phyloP scores from a whole-genome alignment of 805 yeast genomes.

The Sugiyamaella smithiae region DNA sequence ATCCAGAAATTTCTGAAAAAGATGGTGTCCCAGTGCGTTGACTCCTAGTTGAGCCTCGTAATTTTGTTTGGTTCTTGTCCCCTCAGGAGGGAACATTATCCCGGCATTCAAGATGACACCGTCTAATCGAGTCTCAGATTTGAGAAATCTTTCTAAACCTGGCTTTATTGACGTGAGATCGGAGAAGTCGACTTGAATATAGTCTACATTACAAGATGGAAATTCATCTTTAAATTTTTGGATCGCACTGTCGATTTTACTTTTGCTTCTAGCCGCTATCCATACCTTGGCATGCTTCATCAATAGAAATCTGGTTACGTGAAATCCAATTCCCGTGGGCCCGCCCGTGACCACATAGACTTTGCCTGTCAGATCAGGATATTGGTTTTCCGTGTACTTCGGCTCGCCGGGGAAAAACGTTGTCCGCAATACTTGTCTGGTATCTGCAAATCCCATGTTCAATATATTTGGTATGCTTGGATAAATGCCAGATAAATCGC shows the following conservation, averaged over 20 bases:
- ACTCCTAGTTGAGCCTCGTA: constrained; percentile 47
- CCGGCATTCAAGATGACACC: constrained; percentile 46
- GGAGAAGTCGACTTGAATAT: constrained; percentile 24
- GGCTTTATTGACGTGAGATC: constrained; percentile 44
- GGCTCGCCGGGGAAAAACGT: constrained; percentile 24
- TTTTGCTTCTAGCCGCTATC: constrained; percentile 37
- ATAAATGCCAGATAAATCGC: no score
- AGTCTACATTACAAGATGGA: constrained; percentile 21
- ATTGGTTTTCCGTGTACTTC: constrained; percentile 28
- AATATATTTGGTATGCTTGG: no score
- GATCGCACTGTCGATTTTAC: constrained; percentile 34
- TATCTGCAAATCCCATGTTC: not conserved
- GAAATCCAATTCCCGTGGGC: constrained; percentile 31
- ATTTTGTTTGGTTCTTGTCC: constrained; percentile 40
- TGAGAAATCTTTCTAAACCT: constrained; percentile 35
- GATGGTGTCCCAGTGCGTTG: constrained; percentile 45
- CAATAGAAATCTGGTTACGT: constrained; percentile 34
- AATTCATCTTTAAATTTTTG: constrained; percentile 29
- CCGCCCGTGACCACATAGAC: constrained; percentile 22
- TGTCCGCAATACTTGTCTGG: not conserved
- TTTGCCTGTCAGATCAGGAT: constrained; percentile 33
- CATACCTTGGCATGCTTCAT: constrained; percentile 36
- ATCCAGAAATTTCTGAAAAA: constrained; percentile 40
- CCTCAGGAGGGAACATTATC: constrained; percentile 40
- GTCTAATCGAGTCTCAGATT: constrained; percentile 32